Evolutionary conservation across 495 filamentous ascomycete species (phyloP).

Genomic region (Margaritispora aquatica): DNA sequence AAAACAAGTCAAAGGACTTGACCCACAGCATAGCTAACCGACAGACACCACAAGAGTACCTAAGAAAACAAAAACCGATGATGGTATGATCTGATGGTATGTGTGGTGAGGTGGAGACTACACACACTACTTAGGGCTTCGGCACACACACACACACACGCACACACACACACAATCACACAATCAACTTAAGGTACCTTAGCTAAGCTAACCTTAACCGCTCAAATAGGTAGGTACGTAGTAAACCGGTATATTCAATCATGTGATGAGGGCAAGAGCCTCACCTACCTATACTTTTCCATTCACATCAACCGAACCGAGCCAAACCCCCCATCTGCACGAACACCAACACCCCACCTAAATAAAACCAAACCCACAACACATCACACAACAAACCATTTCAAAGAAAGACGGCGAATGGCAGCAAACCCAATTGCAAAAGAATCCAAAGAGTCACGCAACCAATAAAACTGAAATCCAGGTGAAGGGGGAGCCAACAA

Average conservation of each 20-base stretch:
- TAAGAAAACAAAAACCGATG: too few species aligned
- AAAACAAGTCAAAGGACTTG: too few species aligned
- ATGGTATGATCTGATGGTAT: too few species aligned
- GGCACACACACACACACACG: too few species aligned
- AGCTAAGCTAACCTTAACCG: not conserved
- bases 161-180: not conserved
- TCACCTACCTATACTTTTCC: not conserved
- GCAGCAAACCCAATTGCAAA: too few species aligned
- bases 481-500: constrained; percentile 15
- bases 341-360: not conserved
- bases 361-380: not conserved
- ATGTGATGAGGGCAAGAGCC: not conserved
- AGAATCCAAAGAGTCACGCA: too few species aligned
- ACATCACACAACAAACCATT: not conserved
- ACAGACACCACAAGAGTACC: too few species aligned
- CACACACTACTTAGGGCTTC: too few species aligned
- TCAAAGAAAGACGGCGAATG: not conserved
- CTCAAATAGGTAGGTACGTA: not conserved
- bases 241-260: not conserved
- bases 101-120: too few species aligned
- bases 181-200: not conserved
- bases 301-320: not conserved
- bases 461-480: too few species aligned
- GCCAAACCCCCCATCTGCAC: not conserved
- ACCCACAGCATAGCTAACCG: too few species aligned